Base-by-base conservation (phyloP, 768 basidiomycete species). In the Suillus luteus region DNA sequence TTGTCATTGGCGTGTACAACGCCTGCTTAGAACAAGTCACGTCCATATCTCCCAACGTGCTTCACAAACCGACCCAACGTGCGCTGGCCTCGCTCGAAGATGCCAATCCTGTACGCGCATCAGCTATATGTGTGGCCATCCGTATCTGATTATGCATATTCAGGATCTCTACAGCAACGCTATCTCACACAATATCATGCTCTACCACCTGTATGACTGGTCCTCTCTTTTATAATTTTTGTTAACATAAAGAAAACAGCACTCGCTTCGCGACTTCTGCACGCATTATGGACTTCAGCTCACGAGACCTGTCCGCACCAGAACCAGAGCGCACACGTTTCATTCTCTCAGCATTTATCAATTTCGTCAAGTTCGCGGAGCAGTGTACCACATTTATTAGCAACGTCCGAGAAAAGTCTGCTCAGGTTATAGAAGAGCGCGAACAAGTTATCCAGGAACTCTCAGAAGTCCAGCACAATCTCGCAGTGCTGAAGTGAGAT, bases 361-460 rank as follows among this genome's bases (percentile, higher is more conserved):
- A 97, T 77, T 93, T 96, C 73, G 86, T 94, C 75, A 93, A 93
- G 75, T 96, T 95, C 74, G 88, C 87, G 15, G 91, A 89, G 68
- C 90, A 93, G 67, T 88, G 86, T 68, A 81, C 84, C 46, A 75
- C 81, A 2, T 87, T 90, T 64, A 80, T 90, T 19, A 79, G 80
- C 62, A 81, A 83, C n/a, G 76, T 95, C 31, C 83, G 86, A 49
- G 84, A 87, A 14, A 80, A 82, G 63, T 88, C 87, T 12, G 76
- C 85, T 19, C 74, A 80, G 14, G 70, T 90, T 33, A 78, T 85
- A 57, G 76, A 85, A 38, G 87, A 93, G 68, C 81, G 91, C n/a
- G 85, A 87, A 51, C 80, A 83, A 31, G 78, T 87, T 12, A 68
- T 77, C 0, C 80, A 82, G 43, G 82, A 85, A 62, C 71, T 87